Base-by-base conservation (phyloP, 257 asterid genomes). In the Nicotiana undulata region DNA sequence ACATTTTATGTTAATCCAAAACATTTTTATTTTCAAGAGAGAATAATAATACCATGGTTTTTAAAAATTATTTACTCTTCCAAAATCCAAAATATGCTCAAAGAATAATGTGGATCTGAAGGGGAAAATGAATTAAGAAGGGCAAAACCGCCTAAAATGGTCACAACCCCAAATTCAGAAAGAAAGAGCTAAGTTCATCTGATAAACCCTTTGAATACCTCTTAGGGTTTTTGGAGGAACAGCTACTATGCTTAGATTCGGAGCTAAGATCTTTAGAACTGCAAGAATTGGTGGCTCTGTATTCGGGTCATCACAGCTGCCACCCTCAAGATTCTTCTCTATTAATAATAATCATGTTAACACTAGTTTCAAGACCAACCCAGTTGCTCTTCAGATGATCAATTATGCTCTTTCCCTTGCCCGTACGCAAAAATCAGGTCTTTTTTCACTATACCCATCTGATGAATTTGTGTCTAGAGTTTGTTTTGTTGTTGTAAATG, bases 311-410 rank as follows among this genome's bases (percentile, higher is more conserved):
- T 84, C 81, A 22, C 84, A 77, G 85, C 75, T 84, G 87, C 89
- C 83, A 17, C 84, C 72, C 22, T 4, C 75, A 67, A 85, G 93
- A 68, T 86, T 51, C 12, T 86, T 90, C 68, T 87, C 89, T 3
- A 0, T 6, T 26, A 16, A 24, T 16, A 68, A 24, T 80, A 24
- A 76, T n/a, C n/a, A n/a, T 86, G 26, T 77, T 11, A 60, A 37
- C 9, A 75, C 40, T 22, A 26, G 82, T 84, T 85, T 83, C 77
- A 64, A 85, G 2, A 82, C 86, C 52, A 93, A 90, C 80, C 92
- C 98, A 32, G 91, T 94, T 76, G 86, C 97, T 56, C 61, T 86
- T 20, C 91, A 94, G 82, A 93, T 95, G 98, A 95, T 94, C 16
- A 91, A 88, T 49, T 94, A 93, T 78, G 98, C 97, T 18, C 81